A percentile compares a stretch with the other conserved stretches of the same genome.
phyloP scores from a whole-genome alignment of 331 rosid genomes.

The Rhamnella rubrinervis region DNA sequence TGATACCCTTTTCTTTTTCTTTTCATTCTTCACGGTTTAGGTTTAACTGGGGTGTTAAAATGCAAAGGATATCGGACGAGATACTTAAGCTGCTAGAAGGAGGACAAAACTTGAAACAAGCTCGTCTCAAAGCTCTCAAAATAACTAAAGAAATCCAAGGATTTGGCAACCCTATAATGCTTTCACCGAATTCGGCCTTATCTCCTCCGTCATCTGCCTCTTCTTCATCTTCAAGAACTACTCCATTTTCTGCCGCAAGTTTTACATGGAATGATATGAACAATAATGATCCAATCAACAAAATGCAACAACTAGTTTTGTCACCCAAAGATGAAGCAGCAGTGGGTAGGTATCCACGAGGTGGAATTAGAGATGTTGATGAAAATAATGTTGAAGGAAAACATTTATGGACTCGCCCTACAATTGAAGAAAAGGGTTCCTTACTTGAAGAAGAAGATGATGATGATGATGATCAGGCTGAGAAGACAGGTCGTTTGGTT shows the following conservation, averaged over 20 bases:
- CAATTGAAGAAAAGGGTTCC: constrained; percentile 33
- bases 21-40: constrained; percentile 26
- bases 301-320: neutral
- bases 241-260: constrained; percentile 49
- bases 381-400: constrained; percentile 11
- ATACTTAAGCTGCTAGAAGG: constrained; percentile 49
- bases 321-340: constrained; percentile 2
- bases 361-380: constrained; percentile 13
- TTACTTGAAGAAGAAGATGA: constrained; percentile 38
- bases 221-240: constrained; percentile 30
- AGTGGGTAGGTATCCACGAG: constrained; percentile 10
- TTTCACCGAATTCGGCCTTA: constrained; percentile 23
- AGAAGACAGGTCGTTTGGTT: constrained; percentile 39
- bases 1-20: neutral
- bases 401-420: constrained; percentile 43
- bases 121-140: constrained; percentile 70
- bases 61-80: constrained; percentile 58
- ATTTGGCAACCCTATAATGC: constrained; percentile 42
- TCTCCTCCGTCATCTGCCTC: constrained; percentile 30
- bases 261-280: constrained; percentile 24
- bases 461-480: constrained; percentile 22
- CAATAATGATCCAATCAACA: constrained; percentile 19
- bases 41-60: constrained; percentile 70
- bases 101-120: constrained; percentile 43
- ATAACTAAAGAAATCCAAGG: constrained; percentile 79